Percentiles rank a stretch among this genome's conserved stretches.
phyloP scores from a whole-genome alignment of 2,329 filamentous ascomycete species.

The Pseudogymnoascus sp. region DNA sequence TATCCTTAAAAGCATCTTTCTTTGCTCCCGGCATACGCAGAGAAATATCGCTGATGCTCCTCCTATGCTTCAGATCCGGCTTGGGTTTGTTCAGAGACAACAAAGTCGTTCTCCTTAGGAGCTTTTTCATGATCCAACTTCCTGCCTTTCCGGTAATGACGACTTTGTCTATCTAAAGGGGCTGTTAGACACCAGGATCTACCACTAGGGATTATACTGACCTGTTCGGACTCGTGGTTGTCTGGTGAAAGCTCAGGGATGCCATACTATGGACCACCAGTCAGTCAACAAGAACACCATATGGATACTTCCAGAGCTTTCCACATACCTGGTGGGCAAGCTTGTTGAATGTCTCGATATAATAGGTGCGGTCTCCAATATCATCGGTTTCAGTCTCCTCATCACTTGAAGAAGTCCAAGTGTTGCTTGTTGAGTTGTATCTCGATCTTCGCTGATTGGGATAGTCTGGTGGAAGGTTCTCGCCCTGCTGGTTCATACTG shows the following conservation, averaged over 20 bases:
- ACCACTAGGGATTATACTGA: constrained; percentile 13
- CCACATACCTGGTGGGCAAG: constrained; percentile 48
- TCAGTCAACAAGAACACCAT: neutral
- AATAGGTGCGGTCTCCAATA: constrained; percentile 40
- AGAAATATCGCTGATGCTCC: constrained; percentile 51
- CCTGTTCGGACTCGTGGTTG: constrained; percentile 19
- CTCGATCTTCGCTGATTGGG: neutral
- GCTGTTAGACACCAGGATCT: neutral
- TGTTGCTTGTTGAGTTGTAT: constrained; percentile 40
- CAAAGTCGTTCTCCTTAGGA: constrained; percentile 31
- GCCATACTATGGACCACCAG: constrained; percentile 41
- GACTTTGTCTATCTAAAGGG: constrained; percentile 6
- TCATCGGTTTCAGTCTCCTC: constrained; percentile 44
- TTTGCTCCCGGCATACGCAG: constrained; percentile 37
- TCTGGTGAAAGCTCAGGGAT: constrained; percentile 30
- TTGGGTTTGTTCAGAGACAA: constrained; percentile 24
- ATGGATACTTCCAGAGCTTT: neutral
- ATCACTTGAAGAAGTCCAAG: constrained; percentile 52
- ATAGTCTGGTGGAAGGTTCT: neutral
- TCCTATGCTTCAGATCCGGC: constrained; percentile 36
- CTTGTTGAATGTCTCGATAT: constrained; percentile 53
- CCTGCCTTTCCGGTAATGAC: constrained; percentile 22
- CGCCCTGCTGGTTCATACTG: neutral
- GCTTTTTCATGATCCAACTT: constrained; percentile 34
- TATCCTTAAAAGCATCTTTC: constrained; percentile 39